Conservation (phyloP, 1,139 yeast genomes). For the Candida labiduridarum region DNA sequence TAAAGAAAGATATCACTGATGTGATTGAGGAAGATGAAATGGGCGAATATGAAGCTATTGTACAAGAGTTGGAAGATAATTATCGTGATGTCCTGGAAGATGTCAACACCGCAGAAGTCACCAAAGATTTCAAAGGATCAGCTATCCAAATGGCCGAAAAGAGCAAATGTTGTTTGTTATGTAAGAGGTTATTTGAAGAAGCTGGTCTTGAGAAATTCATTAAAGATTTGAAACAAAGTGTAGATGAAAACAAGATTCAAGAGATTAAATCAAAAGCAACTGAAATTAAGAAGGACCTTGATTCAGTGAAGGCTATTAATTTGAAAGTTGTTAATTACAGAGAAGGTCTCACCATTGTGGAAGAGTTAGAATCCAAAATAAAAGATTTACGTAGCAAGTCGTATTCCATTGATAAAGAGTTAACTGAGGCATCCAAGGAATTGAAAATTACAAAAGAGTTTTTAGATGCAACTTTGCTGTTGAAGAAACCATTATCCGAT, state of each 20-base stretch:
- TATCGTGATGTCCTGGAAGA: slow-evolving; percentile 62
- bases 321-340: slow-evolving; percentile 31
- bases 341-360: slow-evolving; percentile 18
- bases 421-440: slow-evolving; percentile 13
- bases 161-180: slow-evolving; percentile 61
- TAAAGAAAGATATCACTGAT: slow-evolving; percentile 24
- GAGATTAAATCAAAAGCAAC: slow-evolving; percentile 38
- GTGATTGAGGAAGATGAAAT: slow-evolving; percentile 48
- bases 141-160: slow-evolving; percentile 64
- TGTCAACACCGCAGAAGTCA: slow-evolving; percentile 64
- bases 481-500: slow-evolving; percentile 38
- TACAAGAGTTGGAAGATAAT: slow-evolving; percentile 62
- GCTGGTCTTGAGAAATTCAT: slow-evolving; percentile 35
- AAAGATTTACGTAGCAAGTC: slow-evolving; percentile 13
- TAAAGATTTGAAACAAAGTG: slow-evolving; percentile 36
- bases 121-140: slow-evolving; percentile 61
- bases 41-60: slow-evolving; percentile 49
- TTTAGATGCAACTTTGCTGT: slow-evolving; percentile 9
- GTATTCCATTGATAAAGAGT: slow-evolving; percentile 20
- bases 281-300: slow-evolving; percentile 33
- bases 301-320: slow-evolving; percentile 27
- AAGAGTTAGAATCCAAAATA: slow-evolving; percentile 13
- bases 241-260: slow-evolving; percentile 39
- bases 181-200: slow-evolving; percentile 61
- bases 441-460: slow-evolving; percentile 9